Base-by-base conservation (phyloP, 1,139 yeast genomes). In the Kodamaea derodonti region DNA sequence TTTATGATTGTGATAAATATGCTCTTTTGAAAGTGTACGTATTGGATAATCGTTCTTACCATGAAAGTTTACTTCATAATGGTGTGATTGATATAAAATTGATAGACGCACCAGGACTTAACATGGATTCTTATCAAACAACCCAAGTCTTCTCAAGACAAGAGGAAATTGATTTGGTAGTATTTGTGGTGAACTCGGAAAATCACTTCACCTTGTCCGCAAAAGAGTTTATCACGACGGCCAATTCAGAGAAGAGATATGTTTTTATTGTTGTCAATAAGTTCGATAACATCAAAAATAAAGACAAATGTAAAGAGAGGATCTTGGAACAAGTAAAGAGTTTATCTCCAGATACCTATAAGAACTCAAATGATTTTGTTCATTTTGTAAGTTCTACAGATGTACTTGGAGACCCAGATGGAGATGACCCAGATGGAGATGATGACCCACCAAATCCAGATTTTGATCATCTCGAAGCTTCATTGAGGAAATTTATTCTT, bases 61-160 rank as follows among this genome's bases (percentile, higher is more conserved):
- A 79, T 32, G 78, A 78, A 47, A 84, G 95, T 49, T 62, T 94
- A 38, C 65, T 94, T 39, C 77, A 82, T 44, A 94, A 94, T 54
- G 97, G 97, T 1, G 85, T 88, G 7, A 87, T 92, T 32, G 97
- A 94, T 53, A 88, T 92, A 38, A 80, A 92, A 24, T 67, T 94
- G 39, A 90, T 94, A 35, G 99, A 94, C 62, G 97, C 97, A 0
- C 99, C 99, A 0, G 99, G 99, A 1, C 69, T 94, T 40, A 94
- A 94, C 53, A 73, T 88, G 72, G 97, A 92, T 52, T 85, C 94
- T 10, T 84, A 84, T 48, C 96, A 87, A 56, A 94, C 99, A 0
- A 86, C 97, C 1, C 96, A 90, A 52, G 90, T 94, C 0, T 90
- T 90, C 57, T 84, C 97, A 3, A 77, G 97, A 42, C 98, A 94